Percentiles rank a stretch among this genome's conserved stretches.
phyloP scores from a whole-genome alignment of 805 yeast genomes.

The Saccharomycopsis microspora region DNA sequence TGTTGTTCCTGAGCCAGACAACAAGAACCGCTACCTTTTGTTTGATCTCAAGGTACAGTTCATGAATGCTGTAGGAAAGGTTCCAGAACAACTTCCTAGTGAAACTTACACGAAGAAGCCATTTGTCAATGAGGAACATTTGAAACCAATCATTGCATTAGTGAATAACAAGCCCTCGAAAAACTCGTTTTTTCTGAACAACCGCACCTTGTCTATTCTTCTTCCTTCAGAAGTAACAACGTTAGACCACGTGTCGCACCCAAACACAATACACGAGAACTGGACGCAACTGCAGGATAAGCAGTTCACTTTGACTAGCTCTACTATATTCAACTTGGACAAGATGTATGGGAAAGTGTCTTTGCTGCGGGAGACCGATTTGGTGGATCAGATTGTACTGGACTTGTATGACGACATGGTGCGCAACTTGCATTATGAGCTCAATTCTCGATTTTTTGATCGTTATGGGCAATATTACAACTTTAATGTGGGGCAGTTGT shows the following conservation, averaged over 20 bases:
- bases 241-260: neutral
- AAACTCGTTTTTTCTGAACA: constrained; percentile 16
- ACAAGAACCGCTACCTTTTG: constrained; percentile 40
- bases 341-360: constrained; percentile 12
- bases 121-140: constrained; percentile 45
- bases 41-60: constrained; percentile 58
- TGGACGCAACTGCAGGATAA: constrained; percentile 1
- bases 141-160: constrained; percentile 49
- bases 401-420: constrained; percentile 14
- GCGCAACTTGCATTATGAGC: constrained; percentile 12
- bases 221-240: constrained; percentile 1
- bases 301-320: constrained; percentile 14
- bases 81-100: constrained; percentile 10
- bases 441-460: constrained; percentile 4
- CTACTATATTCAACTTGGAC: constrained; percentile 14
- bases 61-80: constrained; percentile 26
- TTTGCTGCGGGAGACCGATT: constrained; percentile 6
- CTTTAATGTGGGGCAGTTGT: constrained; percentile 8
- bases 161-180: constrained; percentile 33
- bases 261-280: neutral
- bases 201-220: constrained; percentile 4
- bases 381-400: constrained; percentile 7
- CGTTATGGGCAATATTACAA: constrained; percentile 1
- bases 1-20: neutral
- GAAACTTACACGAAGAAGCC: constrained; percentile 32